Evolutionary conservation across 371 early-diverging fungal genomes (phyloP), one percentile per base, ranked within the genome.

Genomic region (Fennellomyces sp.): DNA sequence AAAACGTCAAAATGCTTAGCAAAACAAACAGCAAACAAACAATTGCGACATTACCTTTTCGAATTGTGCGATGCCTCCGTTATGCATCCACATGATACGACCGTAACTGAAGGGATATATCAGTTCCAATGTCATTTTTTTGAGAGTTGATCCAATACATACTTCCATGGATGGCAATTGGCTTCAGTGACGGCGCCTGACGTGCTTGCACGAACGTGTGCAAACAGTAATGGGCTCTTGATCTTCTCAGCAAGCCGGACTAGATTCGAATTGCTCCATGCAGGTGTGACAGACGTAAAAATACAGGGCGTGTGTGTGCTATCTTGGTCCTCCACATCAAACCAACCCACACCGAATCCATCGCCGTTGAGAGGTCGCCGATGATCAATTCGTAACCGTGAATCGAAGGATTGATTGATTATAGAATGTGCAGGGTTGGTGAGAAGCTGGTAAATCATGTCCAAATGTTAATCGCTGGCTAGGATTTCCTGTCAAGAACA

Each of bases 11-110:
- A 36, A 15, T 6, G 3, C 11, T 6, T 3, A 6, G 13, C 3
- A 6, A 38, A 38, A 3, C 11, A 38, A 38, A 3, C 11, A 12
- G 17, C 17, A 38, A 38, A 38, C 17, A 38, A 38, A 38, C n/a
- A 12, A 52, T 60, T 39, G 41, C 53, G 49, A 30, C 38, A 65
- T 56, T 75, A 85, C 83, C 78, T 83, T 86, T 52, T 83, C 73
- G 55, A 93, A 93, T 54, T 85, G 75, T 38, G 82, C 82, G 62
- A 93, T 89, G 62, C 83, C 77, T 39, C 94, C 94, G 70, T 94
- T 92, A 78, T 94, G 94, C 94, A 93, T 93, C 84, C 90, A 94
- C 93, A 94, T 91, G 19, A 94, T 74, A 39, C 84, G 80, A 25
- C 91, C 92, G 63, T 70, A 82, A 60, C 81, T 87, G 73, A 66